Conservation (phyloP, 345 rosid species). For the Camelina sativa region DNA sequence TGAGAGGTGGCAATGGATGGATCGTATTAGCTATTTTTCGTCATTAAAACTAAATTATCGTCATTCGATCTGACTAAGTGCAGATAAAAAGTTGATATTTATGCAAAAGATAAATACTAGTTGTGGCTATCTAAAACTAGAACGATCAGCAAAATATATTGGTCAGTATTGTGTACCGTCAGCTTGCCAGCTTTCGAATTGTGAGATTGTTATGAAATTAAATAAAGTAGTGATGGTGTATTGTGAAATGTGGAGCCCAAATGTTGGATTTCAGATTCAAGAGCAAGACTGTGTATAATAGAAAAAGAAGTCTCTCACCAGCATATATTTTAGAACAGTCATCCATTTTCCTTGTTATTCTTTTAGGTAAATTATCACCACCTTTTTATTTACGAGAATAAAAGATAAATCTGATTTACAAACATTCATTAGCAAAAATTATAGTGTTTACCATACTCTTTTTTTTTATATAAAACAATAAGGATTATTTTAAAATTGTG, state of each 20-base stretch:
- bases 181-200: slow-evolving; percentile 35
- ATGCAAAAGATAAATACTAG: slow-evolving; percentile 1
- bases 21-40: neutral
- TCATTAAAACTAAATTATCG: neutral
- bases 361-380: neutral
- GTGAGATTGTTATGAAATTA: slow-evolving; percentile 13
- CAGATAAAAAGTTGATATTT: neutral
- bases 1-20: neutral
- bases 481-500: neutral
- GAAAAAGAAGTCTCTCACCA: neutral
- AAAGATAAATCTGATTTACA: neutral
- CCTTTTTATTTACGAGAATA: neutral
- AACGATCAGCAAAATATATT: neutral
- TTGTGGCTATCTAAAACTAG: neutral
- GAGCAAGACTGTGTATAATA: neutral
- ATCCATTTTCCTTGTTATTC: neutral
- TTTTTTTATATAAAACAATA: too few relatives aligned
- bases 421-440: neutral
- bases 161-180: neutral
- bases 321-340: neutral
- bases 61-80: neutral
- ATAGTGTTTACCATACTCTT: too few relatives aligned
- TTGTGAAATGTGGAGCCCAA: slow-evolving; percentile 17
- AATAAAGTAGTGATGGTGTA: slow-evolving; percentile 19
- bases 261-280: slow-evolving; percentile 15